Evolutionary conservation across 2,329 filamentous ascomycete genomes (phyloP).

Genomic region (Exutisphaerella laricina): DNA sequence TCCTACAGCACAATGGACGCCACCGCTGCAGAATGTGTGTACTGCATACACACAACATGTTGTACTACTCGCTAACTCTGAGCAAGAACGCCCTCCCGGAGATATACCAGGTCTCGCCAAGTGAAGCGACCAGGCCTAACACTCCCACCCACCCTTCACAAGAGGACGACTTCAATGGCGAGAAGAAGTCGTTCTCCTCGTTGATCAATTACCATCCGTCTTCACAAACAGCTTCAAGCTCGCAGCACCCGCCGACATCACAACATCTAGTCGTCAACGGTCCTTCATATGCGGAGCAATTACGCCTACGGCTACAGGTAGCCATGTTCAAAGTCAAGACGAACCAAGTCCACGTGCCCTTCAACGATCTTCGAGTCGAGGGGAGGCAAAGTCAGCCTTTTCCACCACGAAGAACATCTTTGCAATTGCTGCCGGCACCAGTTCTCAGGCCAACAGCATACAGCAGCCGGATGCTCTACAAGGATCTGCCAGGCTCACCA

Average conservation of each 20-base stretch:
- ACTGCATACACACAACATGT: no score
- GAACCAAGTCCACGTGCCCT: conserved; percentile 61
- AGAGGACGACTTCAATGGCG: conserved; percentile 26
- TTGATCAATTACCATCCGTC: conserved; percentile 45
- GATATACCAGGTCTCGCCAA: conserved; percentile 11
- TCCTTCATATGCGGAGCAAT: conserved; percentile 52
- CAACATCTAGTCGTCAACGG: conserved; percentile 7
- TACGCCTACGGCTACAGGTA: conserved; percentile 63
- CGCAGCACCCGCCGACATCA: not conserved
- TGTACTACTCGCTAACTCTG: not conserved
- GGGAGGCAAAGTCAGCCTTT: not conserved
- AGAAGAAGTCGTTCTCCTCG: conserved; percentile 43
- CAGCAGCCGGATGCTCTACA: conserved; percentile 35
- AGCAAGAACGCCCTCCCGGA: conserved; percentile 7
- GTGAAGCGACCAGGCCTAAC: conserved; percentile 26
- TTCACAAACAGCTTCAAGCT: conserved; percentile 7
- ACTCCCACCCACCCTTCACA: conserved; percentile 22
- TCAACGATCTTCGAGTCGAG: conserved; percentile 48
- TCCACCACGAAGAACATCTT: conserved; percentile 3
- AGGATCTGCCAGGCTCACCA: conserved; percentile 14
- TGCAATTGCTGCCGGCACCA: conserved; percentile 35
- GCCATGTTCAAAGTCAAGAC: conserved; percentile 72
- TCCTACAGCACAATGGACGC: not conserved
- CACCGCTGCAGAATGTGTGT: not conserved
- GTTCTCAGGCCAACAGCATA: conserved; percentile 36